Evolutionary conservation across 2,329 filamentous ascomycete species (phyloP), one percentile per base, ranked within the genome.

Genomic region (Aspergillus sp.): DNA sequence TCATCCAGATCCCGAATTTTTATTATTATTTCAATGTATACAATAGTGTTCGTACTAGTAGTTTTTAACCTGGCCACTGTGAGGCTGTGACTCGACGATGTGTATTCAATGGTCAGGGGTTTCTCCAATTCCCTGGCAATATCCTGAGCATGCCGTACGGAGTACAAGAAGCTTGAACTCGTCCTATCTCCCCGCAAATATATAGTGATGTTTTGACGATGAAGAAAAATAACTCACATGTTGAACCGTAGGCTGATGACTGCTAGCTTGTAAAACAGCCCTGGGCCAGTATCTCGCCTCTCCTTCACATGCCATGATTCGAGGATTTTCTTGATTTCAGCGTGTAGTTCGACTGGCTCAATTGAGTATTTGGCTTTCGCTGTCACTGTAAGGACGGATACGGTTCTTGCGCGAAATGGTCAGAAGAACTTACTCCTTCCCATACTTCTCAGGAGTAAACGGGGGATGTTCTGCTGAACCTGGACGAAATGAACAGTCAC

Each of bases 151-250:
- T 64, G 65, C 3, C 63, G 53, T 17, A n/a, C n/a, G n/a, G n/a
- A n/a, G n/a, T n/a, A 65, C 56, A 3, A 69, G 59, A 6, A 66
- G 54, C 12, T 51, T 39, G 24, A 66, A 68, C n/a, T 69, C 66
- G 4, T 64, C 64, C 5, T 61, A 46, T 8, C 58, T 63, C 1
- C 59, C 60, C 5, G 65, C 62, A 13, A 66, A 64, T 4, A 70
- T 27, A 27, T 62, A 69, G 5, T 66, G 56, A 12, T 59, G 56
- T 6, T 54, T 51, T n/a, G 45, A 34, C 15, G 53, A 50, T 1
- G 56, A 55, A 3, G 62, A 52, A 15, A 70, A 66, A 7, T 58
- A 48, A 2, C 67, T 63, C 1, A 57, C 57, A 3, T 49, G 39
- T n/a, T 49, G 37, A 22, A 52, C 54, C 0, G 52, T 55, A 0